phyloP scores from a whole-genome alignment of 2,329 filamentous ascomycete species.

The Sporothrix luriei region DNA sequence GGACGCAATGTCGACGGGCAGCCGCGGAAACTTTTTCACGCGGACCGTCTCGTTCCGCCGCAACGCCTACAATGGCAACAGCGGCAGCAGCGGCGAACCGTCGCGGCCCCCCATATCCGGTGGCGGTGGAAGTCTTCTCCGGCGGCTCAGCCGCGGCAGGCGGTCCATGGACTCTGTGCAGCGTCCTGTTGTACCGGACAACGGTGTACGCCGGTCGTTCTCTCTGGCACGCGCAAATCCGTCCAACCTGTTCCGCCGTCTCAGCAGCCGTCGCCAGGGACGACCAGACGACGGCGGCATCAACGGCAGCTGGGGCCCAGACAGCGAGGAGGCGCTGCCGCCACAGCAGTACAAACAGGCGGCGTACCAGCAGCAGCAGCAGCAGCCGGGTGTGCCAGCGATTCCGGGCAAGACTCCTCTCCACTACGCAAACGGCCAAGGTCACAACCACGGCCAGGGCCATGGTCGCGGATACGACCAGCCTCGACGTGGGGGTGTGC shows the following conservation, averaged over 20 bases:
- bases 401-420: constrained; percentile 26
- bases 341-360: constrained; percentile 11
- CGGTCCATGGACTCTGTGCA: constrained; percentile 46
- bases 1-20: constrained; percentile 45
- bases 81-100: constrained; percentile 46
- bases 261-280: constrained; percentile 49
- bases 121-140: constrained; percentile 46
- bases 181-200: constrained; percentile 26
- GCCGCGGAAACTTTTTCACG: constrained; percentile 48
- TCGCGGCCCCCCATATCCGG: constrained; percentile 55
- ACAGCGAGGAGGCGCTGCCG: constrained; percentile 46
- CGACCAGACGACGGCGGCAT: constrained; percentile 56
- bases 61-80: constrained; percentile 34
- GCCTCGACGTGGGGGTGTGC: not conserved
- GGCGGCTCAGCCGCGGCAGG: constrained; percentile 47
- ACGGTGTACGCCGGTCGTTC: constrained; percentile 48
- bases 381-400: constrained; percentile 7
- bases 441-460: constrained; percentile 13
- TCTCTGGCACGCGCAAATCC: constrained; percentile 55
- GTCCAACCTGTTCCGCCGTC: constrained; percentile 40
- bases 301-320: constrained; percentile 56
- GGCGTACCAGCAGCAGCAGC: constrained; percentile 14
- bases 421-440: constrained; percentile 1
- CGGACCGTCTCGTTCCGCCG: constrained; percentile 48
- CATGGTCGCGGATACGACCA: constrained; percentile 1